phyloP scores from a whole-genome alignment of 129 eudicot species.

The Saposhnikovia divaricata region DNA sequence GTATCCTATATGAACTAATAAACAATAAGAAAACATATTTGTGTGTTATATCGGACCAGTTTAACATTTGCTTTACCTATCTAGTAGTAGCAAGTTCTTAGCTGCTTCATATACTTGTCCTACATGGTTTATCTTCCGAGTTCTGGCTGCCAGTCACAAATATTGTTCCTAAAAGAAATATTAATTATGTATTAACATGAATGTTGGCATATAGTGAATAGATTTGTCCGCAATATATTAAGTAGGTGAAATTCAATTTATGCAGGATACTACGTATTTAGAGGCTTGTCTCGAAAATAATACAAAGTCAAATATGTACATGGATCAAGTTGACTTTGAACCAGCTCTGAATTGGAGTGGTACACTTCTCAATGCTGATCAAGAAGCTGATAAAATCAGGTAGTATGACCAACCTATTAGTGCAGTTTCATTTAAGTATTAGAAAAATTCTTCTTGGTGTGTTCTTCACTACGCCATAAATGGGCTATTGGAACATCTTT shows the following conservation, averaged over 20 bases:
- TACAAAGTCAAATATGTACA: slow-evolving; percentile 74
- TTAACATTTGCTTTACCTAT: no score
- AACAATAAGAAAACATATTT: no score
- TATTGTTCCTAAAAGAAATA: background rate
- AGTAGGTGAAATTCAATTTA: slow-evolving; percentile 6
- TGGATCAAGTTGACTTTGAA: slow-evolving; percentile 99
- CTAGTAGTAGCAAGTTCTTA: background rate
- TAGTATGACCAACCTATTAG: slow-evolving; percentile 15
- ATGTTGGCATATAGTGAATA: slow-evolving; percentile 6
- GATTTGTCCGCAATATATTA: slow-evolving; percentile 8
- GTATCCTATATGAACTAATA: no score
- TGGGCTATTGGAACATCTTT: no score
- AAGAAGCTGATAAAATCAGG: slow-evolving; percentile 34
- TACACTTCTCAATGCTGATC: slow-evolving; percentile 53
- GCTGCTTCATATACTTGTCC: background rate
- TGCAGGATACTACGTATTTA: slow-evolving; percentile 79
- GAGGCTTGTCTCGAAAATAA: slow-evolving; percentile 97
- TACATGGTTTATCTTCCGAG: background rate
- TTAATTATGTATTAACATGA: background rate
- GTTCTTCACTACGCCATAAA: no score
- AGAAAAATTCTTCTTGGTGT: background rate
- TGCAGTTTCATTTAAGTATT: background rate
- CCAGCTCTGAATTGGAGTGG: slow-evolving; percentile 88
- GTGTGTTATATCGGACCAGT: no score
- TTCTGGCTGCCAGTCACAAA: background rate